Evolutionary conservation across 306 rosid genomes (phyloP).

Genomic region (Elaeagnus macrophylla): DNA sequence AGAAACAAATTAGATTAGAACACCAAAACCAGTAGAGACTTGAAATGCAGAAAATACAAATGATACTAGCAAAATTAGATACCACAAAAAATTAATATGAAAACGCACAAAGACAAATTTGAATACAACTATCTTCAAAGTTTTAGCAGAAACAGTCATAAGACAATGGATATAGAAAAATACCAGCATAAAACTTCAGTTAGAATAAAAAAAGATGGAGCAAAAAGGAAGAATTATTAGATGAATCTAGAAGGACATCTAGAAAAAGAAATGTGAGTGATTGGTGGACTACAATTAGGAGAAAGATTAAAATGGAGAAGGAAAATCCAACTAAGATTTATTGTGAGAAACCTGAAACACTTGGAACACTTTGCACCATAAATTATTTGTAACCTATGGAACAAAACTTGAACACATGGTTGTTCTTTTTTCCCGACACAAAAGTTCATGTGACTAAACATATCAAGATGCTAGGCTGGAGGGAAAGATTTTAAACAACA

Average conservation of each 20-base stretch:
- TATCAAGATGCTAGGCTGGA: neutral
- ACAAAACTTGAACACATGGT: too few species aligned
- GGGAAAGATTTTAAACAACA: neutral
- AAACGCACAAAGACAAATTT: neutral
- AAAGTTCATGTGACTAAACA: neutral
- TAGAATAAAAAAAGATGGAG: neutral
- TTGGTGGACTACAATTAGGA: neutral
- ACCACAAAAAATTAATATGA: neutral
- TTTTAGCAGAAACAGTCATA: neutral
- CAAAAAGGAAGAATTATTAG: neutral
- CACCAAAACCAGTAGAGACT: neutral
- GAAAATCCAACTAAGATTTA: neutral
- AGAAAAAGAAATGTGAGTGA: neutral
- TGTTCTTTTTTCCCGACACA: too few species aligned
- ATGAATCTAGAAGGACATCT: neutral
- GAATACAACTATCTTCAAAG: neutral
- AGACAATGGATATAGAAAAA: neutral
- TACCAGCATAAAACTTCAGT: neutral
- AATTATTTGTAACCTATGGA: too few species aligned
- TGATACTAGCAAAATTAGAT: constrained; percentile 12
- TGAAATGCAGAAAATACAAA: constrained; percentile 14
- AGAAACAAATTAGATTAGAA: constrained; percentile 17
- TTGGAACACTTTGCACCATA: too few species aligned
- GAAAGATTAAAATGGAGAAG: neutral
- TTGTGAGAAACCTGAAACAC: neutral